Evolutionary conservation across 176 grass and related monocot genomes (phyloP), one percentile per base, ranked within the genome.

Genomic region (Tillandsia fasciculata): DNA sequence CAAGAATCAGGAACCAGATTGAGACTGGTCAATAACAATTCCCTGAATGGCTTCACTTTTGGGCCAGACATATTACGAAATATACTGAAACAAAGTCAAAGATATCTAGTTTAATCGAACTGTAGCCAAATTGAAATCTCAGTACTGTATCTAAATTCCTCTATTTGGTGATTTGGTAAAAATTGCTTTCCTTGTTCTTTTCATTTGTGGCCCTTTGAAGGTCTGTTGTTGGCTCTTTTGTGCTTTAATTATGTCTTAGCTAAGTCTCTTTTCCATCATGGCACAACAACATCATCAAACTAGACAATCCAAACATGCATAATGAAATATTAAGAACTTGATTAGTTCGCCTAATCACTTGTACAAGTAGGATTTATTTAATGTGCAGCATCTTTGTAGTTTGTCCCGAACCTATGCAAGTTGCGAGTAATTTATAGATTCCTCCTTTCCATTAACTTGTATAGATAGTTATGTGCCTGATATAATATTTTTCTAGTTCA

Each of bases 341-440:
- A 79, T 65, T 66, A 79, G 77, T 72, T 79, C 65, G 51, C 47
- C 52, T 72, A 23, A 49, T 29, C 77, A 72, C 64, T 66, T 58
- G 63, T 14, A 65, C 68, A 79, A 79, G 67, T 15, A 64, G 8
- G 29, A 79, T 79, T 79, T 79, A n/a, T 26, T 14, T 8, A 58
- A 23, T 22, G 10, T 2, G 1, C 47, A 53, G 12, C 56, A 8
- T 56, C 12, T 17, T 12, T 33, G 7, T 42, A 8, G 22, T 48
- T 65, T 12, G 73, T 72, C 29, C 33, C 11, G 64, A 23, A 28
- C 78, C 49, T 2, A 27, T 8, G 50, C 82, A 79, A 74, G 10
- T 83, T 56, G 54, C 24, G 61, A 64, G 50, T 53, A 61, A 67
- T 53, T 17, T 67, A 8, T 48, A 5, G 22, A 61, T 20, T 61